A percentile compares a stretch with the other conserved stretches of the same genome.
phyloP scores from a whole-genome alignment of 2,329 filamentous ascomycete species.

The Colletotrichum tamarilloi region DNA sequence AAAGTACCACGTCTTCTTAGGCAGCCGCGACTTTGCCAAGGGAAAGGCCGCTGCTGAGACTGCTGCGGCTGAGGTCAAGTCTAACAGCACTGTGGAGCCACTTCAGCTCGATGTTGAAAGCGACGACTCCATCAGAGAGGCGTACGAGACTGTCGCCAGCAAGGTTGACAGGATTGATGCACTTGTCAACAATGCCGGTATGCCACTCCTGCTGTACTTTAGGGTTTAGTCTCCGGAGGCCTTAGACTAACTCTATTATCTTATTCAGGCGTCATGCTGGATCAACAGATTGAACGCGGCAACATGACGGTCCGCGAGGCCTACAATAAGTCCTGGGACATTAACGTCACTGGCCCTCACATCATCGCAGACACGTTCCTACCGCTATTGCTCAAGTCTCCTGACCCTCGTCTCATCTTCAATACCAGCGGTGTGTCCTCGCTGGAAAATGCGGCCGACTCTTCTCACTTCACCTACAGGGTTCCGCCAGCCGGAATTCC shows the following conservation, averaged over 20 bases:
- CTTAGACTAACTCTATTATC: neutral
- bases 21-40: constrained; percentile 39
- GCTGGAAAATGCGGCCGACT: constrained; percentile 43
- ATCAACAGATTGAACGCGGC: constrained; percentile 19
- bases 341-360: constrained; percentile 60
- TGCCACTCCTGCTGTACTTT: neutral
- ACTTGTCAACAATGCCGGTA: constrained; percentile 47
- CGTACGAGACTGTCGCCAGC: constrained; percentile 27
- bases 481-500: constrained; percentile 53
- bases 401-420: constrained; percentile 58
- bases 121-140: constrained; percentile 36
- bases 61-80: neutral
- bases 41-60: constrained; percentile 36
- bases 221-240: too few relatives aligned
- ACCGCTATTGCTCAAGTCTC: constrained; percentile 55
- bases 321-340: constrained; percentile 58
- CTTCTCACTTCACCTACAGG: constrained; percentile 35
- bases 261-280: constrained; percentile 8
- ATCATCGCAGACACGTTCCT: constrained; percentile 47
- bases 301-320: constrained; percentile 46
- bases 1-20: constrained; percentile 42
- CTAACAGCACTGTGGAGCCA: neutral
- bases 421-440: constrained; percentile 54
- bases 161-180: constrained; percentile 37
- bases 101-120: constrained; percentile 38